A percentile compares a stretch with the other conserved stretches of the same genome.
phyloP scores from a whole-genome alignment of 2,329 filamentous ascomycete species.

The Chaetomium strumarium region DNA sequence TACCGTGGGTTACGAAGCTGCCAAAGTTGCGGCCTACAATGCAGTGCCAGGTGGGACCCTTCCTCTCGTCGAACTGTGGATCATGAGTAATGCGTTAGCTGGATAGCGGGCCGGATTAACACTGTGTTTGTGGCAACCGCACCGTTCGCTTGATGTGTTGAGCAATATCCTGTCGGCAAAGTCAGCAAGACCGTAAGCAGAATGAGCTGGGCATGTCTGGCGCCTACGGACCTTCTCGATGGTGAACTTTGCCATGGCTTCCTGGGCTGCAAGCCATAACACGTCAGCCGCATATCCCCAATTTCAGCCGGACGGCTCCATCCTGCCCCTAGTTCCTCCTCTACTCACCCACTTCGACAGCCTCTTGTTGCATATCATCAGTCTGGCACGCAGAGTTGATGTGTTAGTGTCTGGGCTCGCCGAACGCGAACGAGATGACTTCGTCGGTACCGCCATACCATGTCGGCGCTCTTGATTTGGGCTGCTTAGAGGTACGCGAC shows the following conservation, averaged over 20 bases:
- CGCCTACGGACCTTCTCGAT: conserved; percentile 50
- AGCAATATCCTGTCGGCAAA: conserved; percentile 68
- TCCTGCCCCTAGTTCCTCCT: neutral
- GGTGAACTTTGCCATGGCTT: conserved; percentile 57
- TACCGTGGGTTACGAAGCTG: conserved; percentile 97
- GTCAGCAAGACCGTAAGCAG: conserved; percentile 9
- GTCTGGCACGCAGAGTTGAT: conserved; percentile 50
- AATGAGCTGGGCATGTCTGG: neutral
- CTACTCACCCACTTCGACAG: conserved; percentile 85
- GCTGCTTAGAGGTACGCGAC: conserved; percentile 47
- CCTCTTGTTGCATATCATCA: conserved; percentile 95
- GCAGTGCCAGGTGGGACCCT: conserved; percentile 98
- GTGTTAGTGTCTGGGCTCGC: conserved; percentile 15
- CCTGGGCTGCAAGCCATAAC: conserved; percentile 43
- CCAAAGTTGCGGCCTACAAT: conserved; percentile 98
- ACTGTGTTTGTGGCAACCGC: conserved; percentile 26
- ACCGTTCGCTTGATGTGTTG: conserved; percentile 95
- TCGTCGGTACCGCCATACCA: conserved; percentile 57
- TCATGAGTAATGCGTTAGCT: conserved; percentile 16
- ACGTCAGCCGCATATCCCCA: conserved; percentile 12
- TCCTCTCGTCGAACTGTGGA: conserved; percentile 89
- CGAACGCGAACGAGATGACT: conserved; percentile 9
- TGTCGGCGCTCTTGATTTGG: conserved; percentile 96
- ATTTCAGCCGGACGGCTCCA: neutral
- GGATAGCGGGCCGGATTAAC: too few species aligned